Conservation (phyloP, 371 early-diverging fungal genomes). For the Fennellomyces sp. region DNA sequence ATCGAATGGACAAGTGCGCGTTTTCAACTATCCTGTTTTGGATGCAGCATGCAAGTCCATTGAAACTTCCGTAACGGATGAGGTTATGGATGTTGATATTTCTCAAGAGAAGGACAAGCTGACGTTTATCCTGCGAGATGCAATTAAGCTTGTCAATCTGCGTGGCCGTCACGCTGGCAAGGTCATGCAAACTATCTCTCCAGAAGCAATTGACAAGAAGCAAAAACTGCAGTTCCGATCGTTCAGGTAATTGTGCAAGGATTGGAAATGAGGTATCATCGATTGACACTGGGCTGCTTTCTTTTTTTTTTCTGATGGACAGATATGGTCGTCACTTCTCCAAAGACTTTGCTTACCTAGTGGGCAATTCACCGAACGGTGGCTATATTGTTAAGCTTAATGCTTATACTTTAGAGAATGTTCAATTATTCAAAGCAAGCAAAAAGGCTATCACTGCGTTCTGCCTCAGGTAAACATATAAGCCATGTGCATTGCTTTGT, state of each 20-base stretch:
- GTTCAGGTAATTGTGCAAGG: constrained; percentile 39
- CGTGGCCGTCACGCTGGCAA: constrained; percentile 54
- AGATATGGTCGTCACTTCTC: constrained; percentile 57
- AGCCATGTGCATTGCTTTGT: neutral
- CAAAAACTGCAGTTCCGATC: constrained; percentile 48
- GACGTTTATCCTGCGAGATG: constrained; percentile 94
- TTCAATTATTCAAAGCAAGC: constrained; percentile 22
- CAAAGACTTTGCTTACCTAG: constrained; percentile 43
- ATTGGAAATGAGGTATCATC: neutral
- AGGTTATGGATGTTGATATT: constrained; percentile 69
- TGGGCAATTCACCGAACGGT: constrained; percentile 32
- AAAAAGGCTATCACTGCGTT: constrained; percentile 46
- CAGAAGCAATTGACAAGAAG: constrained; percentile 52
- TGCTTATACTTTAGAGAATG: constrained; percentile 40
- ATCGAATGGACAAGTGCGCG: constrained; percentile 64
- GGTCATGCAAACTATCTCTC: constrained; percentile 58
- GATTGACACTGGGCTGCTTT: neutral
- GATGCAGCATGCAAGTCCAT: constrained; percentile 12
- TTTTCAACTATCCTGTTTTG: constrained; percentile 58
- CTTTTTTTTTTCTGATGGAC: constrained; percentile 12
- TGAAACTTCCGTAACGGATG: constrained; percentile 31
- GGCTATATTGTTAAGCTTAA: constrained; percentile 35
- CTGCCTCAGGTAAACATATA: constrained; percentile 25
- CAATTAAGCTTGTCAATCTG: constrained; percentile 87
- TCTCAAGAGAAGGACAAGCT: constrained; percentile 88